Conservation (phyloP, 1,284 basidiomycete genomes). For the Afroboletus lepidellus region DNA sequence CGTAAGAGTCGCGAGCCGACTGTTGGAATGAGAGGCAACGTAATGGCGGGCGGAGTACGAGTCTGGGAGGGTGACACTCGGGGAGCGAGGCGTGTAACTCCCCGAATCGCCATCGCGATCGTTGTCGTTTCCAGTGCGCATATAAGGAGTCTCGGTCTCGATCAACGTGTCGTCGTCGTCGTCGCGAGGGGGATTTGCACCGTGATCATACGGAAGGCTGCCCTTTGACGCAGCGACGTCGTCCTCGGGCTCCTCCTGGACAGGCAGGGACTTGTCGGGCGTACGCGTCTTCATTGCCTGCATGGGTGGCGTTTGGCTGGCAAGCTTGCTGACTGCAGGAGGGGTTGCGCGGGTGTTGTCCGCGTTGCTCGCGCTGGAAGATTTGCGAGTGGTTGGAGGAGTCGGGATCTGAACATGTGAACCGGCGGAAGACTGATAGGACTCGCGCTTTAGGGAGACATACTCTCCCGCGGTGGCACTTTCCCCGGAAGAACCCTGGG, state of each 20-base stretch:
- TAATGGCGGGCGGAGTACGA: constrained; percentile 29
- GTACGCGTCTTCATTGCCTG: constrained; percentile 55
- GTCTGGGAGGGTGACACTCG: constrained; percentile 56
- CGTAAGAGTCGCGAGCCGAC: constrained; percentile 22
- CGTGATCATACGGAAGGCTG: constrained; percentile 22
- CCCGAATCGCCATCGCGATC: constrained; percentile 33
- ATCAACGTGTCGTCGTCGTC: constrained; percentile 51
- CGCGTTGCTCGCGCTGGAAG: constrained; percentile 32
- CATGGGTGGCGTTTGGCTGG: constrained; percentile 56
- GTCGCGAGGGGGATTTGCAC: constrained; percentile 38
- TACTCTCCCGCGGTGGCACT: constrained; percentile 45
- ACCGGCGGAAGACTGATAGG: constrained; percentile 34
- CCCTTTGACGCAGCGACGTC: constrained; percentile 44
- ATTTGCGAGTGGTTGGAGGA: constrained; percentile 36
- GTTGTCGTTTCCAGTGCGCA: constrained; percentile 32
- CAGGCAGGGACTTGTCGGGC: constrained; percentile 71
- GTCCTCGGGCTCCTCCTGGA: constrained; percentile 76
- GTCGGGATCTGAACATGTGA: constrained; percentile 31
- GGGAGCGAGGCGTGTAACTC: constrained; percentile 72
- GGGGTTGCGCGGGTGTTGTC: constrained; percentile 44
- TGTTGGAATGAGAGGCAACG: constrained; percentile 16
- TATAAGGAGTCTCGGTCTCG: constrained; percentile 40
- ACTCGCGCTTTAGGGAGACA: constrained; percentile 51
- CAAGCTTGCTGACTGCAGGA: constrained; percentile 41
- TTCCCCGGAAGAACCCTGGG: constrained; percentile 52